phyloP scores from a whole-genome alignment of 139 green algal species.

The Monoraphidium neglectum region DNA sequence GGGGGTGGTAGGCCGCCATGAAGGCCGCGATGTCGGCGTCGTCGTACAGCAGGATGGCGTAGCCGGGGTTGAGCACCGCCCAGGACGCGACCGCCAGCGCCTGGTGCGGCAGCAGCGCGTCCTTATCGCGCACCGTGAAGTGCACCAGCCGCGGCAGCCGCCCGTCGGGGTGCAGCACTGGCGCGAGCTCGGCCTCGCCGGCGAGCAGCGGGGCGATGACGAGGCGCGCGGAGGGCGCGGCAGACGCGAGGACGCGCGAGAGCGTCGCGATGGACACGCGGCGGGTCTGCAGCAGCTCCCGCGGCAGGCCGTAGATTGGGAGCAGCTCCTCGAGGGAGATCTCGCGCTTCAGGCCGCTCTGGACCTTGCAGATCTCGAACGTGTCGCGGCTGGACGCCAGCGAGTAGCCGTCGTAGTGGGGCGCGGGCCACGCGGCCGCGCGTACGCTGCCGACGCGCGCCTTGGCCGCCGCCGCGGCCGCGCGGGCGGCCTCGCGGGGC shows the following conservation, averaged over 20 bases:
- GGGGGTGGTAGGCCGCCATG: constrained; percentile 26
- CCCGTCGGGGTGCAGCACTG: background rate
- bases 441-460: too few species aligned
- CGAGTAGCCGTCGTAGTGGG: background rate
- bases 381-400: constrained; percentile 23
- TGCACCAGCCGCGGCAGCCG: constrained; percentile 26
- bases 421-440: too few species aligned
- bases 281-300: background rate
- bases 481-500: too few species aligned
- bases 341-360: background rate
- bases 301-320: constrained; percentile 16
- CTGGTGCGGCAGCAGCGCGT: constrained; percentile 22
- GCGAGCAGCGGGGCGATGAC: too few species aligned
- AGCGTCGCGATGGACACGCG: too few species aligned
- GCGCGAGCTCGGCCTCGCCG: too few species aligned
- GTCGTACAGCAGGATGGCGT: constrained; percentile 36
- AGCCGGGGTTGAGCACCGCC: constrained; percentile 27
- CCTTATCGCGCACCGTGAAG: constrained; percentile 37
- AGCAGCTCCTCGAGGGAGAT: constrained; percentile 15
- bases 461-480: too few species aligned
- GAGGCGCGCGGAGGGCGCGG: too few species aligned
- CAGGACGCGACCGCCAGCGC: constrained; percentile 31
- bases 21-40: constrained; percentile 20
- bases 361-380: constrained; percentile 22
- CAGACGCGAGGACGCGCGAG: too few species aligned